phyloP scores from a whole-genome alignment of 2,329 filamentous ascomycete species.

The Erysiphe pulchra region DNA sequence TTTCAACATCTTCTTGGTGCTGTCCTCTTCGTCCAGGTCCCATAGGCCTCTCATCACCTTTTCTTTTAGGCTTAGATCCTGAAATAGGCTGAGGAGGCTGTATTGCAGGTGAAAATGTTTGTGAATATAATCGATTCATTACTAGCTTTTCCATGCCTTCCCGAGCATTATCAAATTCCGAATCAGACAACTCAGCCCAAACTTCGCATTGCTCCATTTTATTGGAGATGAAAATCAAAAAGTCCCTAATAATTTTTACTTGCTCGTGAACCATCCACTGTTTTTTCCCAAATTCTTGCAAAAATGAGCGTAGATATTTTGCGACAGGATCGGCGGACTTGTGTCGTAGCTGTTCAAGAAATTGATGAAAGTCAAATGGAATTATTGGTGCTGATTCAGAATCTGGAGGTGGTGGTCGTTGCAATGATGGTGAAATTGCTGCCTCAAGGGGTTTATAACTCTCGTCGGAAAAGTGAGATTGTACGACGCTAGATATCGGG shows the following conservation, averaged over 20 bases:
- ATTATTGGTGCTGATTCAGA: slow-evolving; percentile 58
- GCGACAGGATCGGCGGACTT: slow-evolving; percentile 96
- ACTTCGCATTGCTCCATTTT: slow-evolving; percentile 97
- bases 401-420: slow-evolving; percentile 42
- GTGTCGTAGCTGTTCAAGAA: slow-evolving; percentile 84
- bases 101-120: slow-evolving; percentile 91
- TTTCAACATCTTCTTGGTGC: slow-evolving; percentile 92
- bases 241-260: slow-evolving; percentile 95
- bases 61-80: slow-evolving; percentile 39
- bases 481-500: slow-evolving; percentile 11
- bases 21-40: slow-evolving; percentile 76
- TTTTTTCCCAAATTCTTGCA: slow-evolving; percentile 84
- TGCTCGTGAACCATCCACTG: slow-evolving; percentile 99
- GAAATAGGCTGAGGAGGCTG: slow-evolving; percentile 50
- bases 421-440: slow-evolving; percentile 22
- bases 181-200: slow-evolving; percentile 85
- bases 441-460: slow-evolving; percentile 17
- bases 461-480: slow-evolving; percentile 18
- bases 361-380: slow-evolving; percentile 92
- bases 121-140: slow-evolving; percentile 88
- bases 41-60: slow-evolving; percentile 39
- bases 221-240: slow-evolving; percentile 85
- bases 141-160: slow-evolving; percentile 99
- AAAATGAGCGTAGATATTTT: slow-evolving; percentile 79
- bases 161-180: slow-evolving; percentile 91